Conservation (phyloP, 768 basidiomycete genomes). For the Atractiella rhizophila region DNA sequence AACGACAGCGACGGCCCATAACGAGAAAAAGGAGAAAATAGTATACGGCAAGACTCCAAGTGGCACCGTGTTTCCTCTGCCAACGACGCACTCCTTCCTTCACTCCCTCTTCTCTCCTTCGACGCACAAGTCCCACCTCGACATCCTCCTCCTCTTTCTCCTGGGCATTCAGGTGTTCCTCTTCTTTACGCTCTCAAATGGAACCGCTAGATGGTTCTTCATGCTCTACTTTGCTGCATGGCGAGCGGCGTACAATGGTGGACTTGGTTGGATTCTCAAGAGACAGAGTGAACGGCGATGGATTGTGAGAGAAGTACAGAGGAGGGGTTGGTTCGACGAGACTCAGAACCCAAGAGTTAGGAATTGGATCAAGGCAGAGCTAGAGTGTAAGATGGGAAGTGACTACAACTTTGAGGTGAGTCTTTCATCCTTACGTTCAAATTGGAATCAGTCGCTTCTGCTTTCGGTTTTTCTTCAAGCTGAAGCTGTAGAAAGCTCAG, state of each 20-base stretch:
- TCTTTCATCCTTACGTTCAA: constrained; percentile 8
- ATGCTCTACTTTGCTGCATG: constrained; percentile 77
- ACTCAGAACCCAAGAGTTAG: constrained; percentile 24
- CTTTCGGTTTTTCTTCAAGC: neutral
- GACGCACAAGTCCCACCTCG: constrained; percentile 52
- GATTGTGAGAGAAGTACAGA: constrained; percentile 59
- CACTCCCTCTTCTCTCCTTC: constrained; percentile 56
- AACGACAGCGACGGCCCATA: no score
- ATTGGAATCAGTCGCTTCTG: neutral
- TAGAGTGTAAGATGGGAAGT: constrained; percentile 76
- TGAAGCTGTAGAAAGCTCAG: neutral
- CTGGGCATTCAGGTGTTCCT: constrained; percentile 52
- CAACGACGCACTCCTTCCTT: no score
- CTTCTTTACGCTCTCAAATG: constrained; percentile 38
- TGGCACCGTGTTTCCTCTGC: no score
- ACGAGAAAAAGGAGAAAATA: no score
- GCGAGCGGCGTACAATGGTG: constrained; percentile 72
- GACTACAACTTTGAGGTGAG: constrained; percentile 77
- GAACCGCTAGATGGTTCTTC: constrained; percentile 41
- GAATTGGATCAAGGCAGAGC: constrained; percentile 61
- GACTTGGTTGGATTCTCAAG: constrained; percentile 76
- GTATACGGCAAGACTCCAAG: no score
- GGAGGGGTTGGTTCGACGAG: constrained; percentile 64
- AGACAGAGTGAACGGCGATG: constrained; percentile 87
- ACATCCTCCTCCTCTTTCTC: constrained; percentile 55